Evolutionary conservation across 2,329 filamentous ascomycete species (phyloP), one percentile per base, ranked within the genome.

Genomic region (Domatiomyces catenatus): DNA sequence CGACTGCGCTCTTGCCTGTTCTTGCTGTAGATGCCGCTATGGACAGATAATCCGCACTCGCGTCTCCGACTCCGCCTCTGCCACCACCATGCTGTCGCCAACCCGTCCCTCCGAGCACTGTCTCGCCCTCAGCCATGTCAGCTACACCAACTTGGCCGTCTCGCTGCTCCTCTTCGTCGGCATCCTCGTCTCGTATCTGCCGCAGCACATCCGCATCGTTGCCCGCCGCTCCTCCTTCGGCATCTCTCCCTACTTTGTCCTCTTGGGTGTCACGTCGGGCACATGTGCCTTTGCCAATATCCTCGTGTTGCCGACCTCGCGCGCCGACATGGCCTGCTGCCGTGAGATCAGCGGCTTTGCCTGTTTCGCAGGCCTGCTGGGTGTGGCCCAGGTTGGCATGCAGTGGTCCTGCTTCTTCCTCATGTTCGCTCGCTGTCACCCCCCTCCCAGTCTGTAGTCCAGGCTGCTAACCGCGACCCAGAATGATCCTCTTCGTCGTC

Each of bases 211-310:
- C 66, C 87, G 92, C 62, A 96, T 98, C 68, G 86, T 94, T 59
- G 74, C 77, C 42, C 80, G 88, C 50, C 79, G 82, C 54, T 92
- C 86, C 12, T 93, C 90, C 19, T 90, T 94, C 66, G 92, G 92
- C 55, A 89, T 98, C 55, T 95, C 89, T 26, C 90, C 92, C 7
- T 92, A 90, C 67, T 98, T 94, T 64, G 81, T 98, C 56, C 77
- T 96, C 1, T 79, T 98, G n/a, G 92, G 92, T 53, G 86, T 85
- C 22, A 90, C 90, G 1, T 93, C 87, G 6, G 85, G 85, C 60
- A 94, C 85, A 48, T 86, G 84, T 46, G 84, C 86, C 22, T 87
- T 98, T 61, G 86, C 86, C 56, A 96, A 96, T 63, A 95, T 98
- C 63, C 72, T 96, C 49, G 83, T 86, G 0, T 77, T 94, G 12